Evolutionary conservation across 306 rosid genomes (phyloP).

Genomic region (Casuarina equisetifolia): DNA sequence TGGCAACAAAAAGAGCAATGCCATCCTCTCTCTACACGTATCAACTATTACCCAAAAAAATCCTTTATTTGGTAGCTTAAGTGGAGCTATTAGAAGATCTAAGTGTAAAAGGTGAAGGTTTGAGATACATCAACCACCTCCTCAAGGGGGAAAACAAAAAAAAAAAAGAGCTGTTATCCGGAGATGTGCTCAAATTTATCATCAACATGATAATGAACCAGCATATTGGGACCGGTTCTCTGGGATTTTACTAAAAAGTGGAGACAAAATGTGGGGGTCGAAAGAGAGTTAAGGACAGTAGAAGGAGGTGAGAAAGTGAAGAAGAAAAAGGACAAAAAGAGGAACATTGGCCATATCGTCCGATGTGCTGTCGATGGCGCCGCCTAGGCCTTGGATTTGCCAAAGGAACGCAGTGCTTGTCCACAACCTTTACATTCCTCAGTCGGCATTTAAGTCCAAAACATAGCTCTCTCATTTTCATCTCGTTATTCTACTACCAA

Average conservation of each 20-base stretch:
- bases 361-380: conserved; percentile 58
- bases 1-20: too few species aligned
- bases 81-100: too few species aligned
- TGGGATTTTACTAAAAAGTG: neutral
- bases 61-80: too few species aligned
- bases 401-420: conserved; percentile 81
- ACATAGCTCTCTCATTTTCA: neutral
- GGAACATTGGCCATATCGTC: conserved; percentile 63
- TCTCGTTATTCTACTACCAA: neutral
- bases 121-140: too few species aligned
- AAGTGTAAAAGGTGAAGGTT: too few species aligned
- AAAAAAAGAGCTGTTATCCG: too few species aligned
- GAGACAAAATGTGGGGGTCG: conserved; percentile 20
- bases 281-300: neutral
- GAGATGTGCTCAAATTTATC: too few species aligned
- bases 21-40: too few species aligned
- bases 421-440: conserved; percentile 27
- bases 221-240: neutral
- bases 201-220: neutral
- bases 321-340: conserved; percentile 38
- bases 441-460: conserved; percentile 45
- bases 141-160: too few species aligned
- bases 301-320: conserved; percentile 5
- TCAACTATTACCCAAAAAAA: too few species aligned
- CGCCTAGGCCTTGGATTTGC: conserved; percentile 85